Base-by-base conservation (phyloP, 2,329 filamentous ascomycete genomes). In the Talaromyces albobiverticillius region DNA sequence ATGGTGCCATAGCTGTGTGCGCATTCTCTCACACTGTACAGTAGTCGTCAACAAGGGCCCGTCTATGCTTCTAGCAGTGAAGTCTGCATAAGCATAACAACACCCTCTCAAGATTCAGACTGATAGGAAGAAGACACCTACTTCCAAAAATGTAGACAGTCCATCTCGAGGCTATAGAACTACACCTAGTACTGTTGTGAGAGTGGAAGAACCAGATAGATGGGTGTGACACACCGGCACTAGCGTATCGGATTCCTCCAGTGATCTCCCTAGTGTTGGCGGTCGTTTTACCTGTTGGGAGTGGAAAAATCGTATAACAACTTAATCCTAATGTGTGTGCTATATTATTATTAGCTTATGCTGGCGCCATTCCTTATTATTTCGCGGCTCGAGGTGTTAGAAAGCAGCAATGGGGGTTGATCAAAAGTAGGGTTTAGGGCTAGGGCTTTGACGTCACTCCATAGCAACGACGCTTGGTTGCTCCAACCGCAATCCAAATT, bases 211-310 rank as follows among this genome's bases (percentile, higher is more conserved):
- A 20, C 16, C n/a, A 36, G 32, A 11, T 14, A 36, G 32, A 36
- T 16, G 36, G 20, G n/a, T n/a, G 36, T 40, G 36, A 41, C 54
- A 49, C 51, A 50, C 54, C 50, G 41, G 29, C 46, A 23, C 45
- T 57, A 57, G 55, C 55, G 55, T 53, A 49, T 54, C 32, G 40
- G 45, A 26, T 22, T 46, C 46, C 49, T 53, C 51, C 55, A 54
- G 46, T 57, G 38, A 51, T 42, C 38, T 40, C 47, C 31, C 32
- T 50, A 42, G 47, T 50, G 18, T 50, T 29, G 46, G 51, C 51
- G 22, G 16, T 45, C 22, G 46, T 46, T 22, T 43, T 36, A 31
- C 36, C 43, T 25, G 47, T 42, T 50, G 36, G 47, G 36, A 36
- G 26, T 50, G 25, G 47, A 32, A 42, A 26, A 50, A 42, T n/a